Evolutionary conservation across 2,329 filamentous ascomycete species (phyloP).

Genomic region (Pseudogymnoascus sp.): DNA sequence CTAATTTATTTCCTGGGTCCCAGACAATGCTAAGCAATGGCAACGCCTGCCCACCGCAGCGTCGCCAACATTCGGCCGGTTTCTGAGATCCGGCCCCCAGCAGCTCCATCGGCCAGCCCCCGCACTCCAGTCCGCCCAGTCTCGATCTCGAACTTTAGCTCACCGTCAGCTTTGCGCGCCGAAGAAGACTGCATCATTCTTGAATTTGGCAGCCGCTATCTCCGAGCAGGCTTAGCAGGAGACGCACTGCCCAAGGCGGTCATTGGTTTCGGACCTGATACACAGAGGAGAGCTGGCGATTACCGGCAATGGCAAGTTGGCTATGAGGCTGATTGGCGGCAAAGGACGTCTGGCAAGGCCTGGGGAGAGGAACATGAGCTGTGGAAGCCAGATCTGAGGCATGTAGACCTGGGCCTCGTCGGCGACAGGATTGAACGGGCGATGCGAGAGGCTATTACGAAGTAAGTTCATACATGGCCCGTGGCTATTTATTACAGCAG

Average conservation of each 20-base stretch:
- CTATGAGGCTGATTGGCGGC: conserved; percentile 42
- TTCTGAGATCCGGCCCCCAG: conserved; percentile 10
- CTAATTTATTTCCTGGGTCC: not conserved
- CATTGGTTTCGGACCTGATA: conserved; percentile 65
- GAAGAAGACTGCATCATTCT: conserved; percentile 83
- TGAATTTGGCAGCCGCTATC: conserved; percentile 70
- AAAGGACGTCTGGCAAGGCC: conserved; percentile 37
- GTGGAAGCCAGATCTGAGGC: conserved; percentile 68
- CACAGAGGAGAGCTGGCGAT: conserved; percentile 72
- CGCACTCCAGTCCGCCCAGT: conserved; percentile 51
- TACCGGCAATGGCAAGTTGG: conserved; percentile 62
- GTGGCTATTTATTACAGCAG: conserved; percentile 10
- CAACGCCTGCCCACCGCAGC: conserved; percentile 46
- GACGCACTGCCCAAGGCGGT: conserved; percentile 68
- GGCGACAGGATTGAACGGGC: conserved; percentile 81
- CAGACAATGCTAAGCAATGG: conserved; percentile 2
- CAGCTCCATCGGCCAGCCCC: conserved; percentile 39
- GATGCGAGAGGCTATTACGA: conserved; percentile 73
- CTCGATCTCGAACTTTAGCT: conserved; percentile 46
- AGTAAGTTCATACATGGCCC: conserved; percentile 44
- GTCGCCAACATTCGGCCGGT: conserved; percentile 47
- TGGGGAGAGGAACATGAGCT: conserved; percentile 66
- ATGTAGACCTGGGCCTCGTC: conserved; percentile 69
- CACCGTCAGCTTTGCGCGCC: conserved; percentile 53
- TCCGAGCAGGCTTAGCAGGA: conserved; percentile 80